Evolutionary conservation across 306 rosid species (phyloP), one percentile per base, ranked within the genome.

Genomic region (Lupinus albus): DNA sequence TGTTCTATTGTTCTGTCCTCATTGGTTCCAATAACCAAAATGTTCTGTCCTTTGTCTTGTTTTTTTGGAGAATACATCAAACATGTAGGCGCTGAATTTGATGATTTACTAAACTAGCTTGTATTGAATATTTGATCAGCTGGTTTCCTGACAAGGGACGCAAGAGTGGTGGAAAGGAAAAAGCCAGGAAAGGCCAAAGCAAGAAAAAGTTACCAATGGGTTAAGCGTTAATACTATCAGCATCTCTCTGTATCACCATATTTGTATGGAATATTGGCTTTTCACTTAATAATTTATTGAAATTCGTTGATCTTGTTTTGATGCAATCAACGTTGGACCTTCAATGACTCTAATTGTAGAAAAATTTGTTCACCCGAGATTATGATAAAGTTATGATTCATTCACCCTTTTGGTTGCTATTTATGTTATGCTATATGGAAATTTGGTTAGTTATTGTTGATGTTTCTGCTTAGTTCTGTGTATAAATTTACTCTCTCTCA

Each of bases 171-270:
- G 18, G 99, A 93, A 82, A 86, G 99, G 91, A 93, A 93, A 71
- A 93, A 93, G 61, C 97, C 99, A 0, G 99, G 97, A 70, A 90
- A 88, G 58, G 99, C 99, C 15, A 90, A 88, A 83, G 99, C 99
- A 84, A 88, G 99, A 70, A 93, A 86, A 82, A 90, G 97, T 81
- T 89, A 80, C 90, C 99, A 93, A 79, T 93, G 99, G 99, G 97
- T 93, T 81, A 93, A 93, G 79, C 96, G 99, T 79, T 93, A 71
- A 85, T 54, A 46, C 53, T 67, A 2, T 8, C 16, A 69, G 32
- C 52, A 73, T 58, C 45, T 56, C 16, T 65, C 52, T 64, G 35
- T 16, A 69, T 39, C 44, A 25, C 18, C 10, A 13, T 72, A 39
- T 68, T 73, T 74, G 61, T 67, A 57, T 66, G 80, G 80, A 72